Base-by-base conservation (phyloP, 371 early-diverging fungal genomes). In the Mortierella sp. region DNA sequence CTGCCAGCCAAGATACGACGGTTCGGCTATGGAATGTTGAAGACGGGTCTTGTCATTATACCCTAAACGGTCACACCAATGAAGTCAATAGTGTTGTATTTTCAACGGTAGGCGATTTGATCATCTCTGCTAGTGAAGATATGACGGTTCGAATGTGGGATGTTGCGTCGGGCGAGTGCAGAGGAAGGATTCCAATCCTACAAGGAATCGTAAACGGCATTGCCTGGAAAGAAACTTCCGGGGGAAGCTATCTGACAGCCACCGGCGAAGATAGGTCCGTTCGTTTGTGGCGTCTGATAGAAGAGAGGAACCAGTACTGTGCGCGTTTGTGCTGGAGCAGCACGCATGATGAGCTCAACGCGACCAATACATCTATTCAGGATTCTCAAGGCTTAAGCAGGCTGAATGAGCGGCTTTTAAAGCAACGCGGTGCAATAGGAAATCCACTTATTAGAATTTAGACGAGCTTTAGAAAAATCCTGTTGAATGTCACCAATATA, bases 311-410 rank as follows among this genome's bases (percentile, higher is more conserved):
- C 19, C 45, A 17, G 1, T 19, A 45, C n/a, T 10, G 5, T 45
- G 19, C 15, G n/a, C 45, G n/a, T 1, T 45, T 45, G n/a, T 19
- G 31, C 45, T 45, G 45, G 45, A 45, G 45, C n/a, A 45, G 45
- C 6, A 19, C 45, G 19, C 47, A 49, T 51, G 67, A 43, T 35
- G 17, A 28, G 3, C 59, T 67, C 23, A 19, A 23, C 12, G 47
- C 31, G 29, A 26, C 43, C 1, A 31, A 47, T 12, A 31, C 61
- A 43, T 2, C 13, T n/a, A 45, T 61, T n/a, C 28, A 43, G 34
- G n/a, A 61, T 19, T 28, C 19, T 19, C 61, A 61, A 47, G 61
- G 47, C 47, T 61, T 61, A 31, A 61, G 61, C 47, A 61, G 3
- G 26, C 2, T 61, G n/a, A 61, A 61, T 47, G 29, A 22, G 45